Evolutionary conservation across 257 asterid species (phyloP).

Genomic region (Solanum tarapatanum): DNA sequence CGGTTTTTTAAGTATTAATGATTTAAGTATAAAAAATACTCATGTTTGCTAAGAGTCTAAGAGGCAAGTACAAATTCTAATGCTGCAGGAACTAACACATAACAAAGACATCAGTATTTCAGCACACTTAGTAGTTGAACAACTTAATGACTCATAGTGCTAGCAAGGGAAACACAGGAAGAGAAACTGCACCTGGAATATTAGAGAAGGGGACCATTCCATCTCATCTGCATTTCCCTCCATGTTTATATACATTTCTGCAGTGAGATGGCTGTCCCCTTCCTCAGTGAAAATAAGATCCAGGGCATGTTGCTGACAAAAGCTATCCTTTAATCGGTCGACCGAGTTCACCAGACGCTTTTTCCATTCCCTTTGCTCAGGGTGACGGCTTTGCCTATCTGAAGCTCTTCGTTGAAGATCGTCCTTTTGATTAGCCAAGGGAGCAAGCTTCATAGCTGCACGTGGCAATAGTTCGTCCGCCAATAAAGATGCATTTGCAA

Average conservation of each 20-base stretch:
- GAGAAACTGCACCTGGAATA: slow-evolving; percentile 68
- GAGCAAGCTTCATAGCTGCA: slow-evolving; percentile 85
- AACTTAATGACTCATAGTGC: neutral
- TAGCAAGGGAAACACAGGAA: neutral
- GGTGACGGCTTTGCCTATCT: slow-evolving; percentile 88
- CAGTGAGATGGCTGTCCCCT: slow-evolving; percentile 82
- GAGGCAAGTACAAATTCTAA: neutral
- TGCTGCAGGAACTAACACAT: neutral
- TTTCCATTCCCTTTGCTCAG: slow-evolving; percentile 99
- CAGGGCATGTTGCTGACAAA: slow-evolving; percentile 93
- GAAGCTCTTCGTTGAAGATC: slow-evolving; percentile 70
- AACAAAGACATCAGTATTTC: neutral
- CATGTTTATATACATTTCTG: slow-evolving; percentile 81
- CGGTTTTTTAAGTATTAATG: neutral
- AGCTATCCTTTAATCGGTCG: slow-evolving; percentile 90
- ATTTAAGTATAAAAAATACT: neutral
- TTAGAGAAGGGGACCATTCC: slow-evolving; percentile 89
- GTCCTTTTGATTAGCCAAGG: slow-evolving; percentile 43
- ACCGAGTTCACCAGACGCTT: slow-evolving; percentile 67
- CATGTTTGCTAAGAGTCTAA: neutral
- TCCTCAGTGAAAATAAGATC: slow-evolving; percentile 96
- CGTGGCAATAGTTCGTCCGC: slow-evolving; percentile 96
- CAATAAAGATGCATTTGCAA: slow-evolving; percentile 92
- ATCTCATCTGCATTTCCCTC: slow-evolving; percentile 66
- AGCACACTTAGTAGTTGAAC: neutral